phyloP scores from a whole-genome alignment of 2,329 filamentous ascomycete species.

The Trichoderma afroharzianum region DNA sequence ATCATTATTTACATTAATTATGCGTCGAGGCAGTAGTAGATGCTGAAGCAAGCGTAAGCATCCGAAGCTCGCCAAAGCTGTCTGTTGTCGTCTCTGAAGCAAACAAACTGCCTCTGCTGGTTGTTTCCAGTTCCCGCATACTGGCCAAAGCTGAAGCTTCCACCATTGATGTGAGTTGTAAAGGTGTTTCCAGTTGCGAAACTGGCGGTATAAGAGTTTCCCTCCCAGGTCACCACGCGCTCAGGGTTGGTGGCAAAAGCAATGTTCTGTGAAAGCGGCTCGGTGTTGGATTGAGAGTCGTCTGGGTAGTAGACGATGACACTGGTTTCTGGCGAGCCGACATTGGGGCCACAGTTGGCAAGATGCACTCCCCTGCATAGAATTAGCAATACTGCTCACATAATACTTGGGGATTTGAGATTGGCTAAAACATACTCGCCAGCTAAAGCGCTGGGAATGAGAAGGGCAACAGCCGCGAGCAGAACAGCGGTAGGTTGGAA shows the following conservation, averaged over 20 bases:
- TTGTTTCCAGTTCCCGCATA: conserved; percentile 5
- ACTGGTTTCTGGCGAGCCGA: not conserved
- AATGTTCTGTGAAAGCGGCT: not conserved
- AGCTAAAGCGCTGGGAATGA: not conserved
- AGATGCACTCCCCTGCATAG: conserved; percentile 1
- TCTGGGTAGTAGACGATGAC: conserved; percentile 11
- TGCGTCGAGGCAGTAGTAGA: conserved; percentile 8
- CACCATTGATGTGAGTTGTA: not conserved
- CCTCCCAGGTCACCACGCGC: not conserved
- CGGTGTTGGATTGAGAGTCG: not conserved
- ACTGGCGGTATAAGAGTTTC: not conserved
- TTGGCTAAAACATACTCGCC: conserved; percentile 2
- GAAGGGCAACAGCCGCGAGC: not conserved
- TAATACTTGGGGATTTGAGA: too few relatives aligned
- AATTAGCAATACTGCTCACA: not conserved
- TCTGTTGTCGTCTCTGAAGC: conserved; percentile 5
- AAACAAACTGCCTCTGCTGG: conserved; percentile 2
- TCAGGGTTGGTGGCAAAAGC: not conserved
- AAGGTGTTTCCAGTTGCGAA: conserved; percentile 1
- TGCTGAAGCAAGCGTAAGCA: conserved; percentile 7
- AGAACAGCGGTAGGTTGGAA: conserved; percentile 2
- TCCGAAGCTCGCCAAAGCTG: not conserved
- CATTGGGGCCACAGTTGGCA: conserved; percentile 1
- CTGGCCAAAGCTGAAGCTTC: conserved; percentile 3
- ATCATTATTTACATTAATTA: not conserved